Evolutionary conservation across 805 yeast genomes (phyloP).

Genomic region (Nakazawaea anatomiae): DNA sequence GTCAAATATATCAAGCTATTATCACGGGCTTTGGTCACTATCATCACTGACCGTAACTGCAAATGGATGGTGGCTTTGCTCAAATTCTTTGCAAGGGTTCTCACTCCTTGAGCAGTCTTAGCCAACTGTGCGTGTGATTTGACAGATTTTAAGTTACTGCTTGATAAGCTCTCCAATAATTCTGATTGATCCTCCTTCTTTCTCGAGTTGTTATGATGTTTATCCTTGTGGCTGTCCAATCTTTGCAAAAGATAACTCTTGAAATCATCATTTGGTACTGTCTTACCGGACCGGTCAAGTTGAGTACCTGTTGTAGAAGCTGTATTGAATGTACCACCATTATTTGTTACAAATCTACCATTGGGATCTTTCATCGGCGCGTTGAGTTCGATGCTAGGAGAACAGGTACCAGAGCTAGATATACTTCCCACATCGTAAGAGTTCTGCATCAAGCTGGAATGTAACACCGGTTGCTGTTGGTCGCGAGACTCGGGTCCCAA

Average conservation of each 20-base stretch:
- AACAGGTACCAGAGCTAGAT: slow-evolving; percentile 5
- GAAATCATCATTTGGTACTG: slow-evolving; percentile 4
- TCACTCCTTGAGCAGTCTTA: slow-evolving; percentile 75
- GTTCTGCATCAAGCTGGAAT: slow-evolving; percentile 7
- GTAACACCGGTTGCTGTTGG: slow-evolving; percentile 8
- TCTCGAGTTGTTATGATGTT: not conserved
- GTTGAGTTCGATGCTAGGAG: not conserved
- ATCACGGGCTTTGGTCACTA: slow-evolving; percentile 88
- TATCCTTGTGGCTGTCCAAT: not conserved
- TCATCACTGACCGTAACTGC: slow-evolving; percentile 64
- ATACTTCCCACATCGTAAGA: slow-evolving; percentile 2
- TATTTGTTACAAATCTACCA: too few relatives aligned
- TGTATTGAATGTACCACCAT: too few relatives aligned
- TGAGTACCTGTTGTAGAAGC: not conserved
- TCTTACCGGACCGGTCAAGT: not conserved
- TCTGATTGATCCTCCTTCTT: slow-evolving; percentile 7
- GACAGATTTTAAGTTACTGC: slow-evolving; percentile 45
- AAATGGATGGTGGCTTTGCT: slow-evolving; percentile 66
- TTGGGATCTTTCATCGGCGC: not conserved
- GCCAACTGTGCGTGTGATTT: slow-evolving; percentile 71
- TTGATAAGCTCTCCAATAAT: slow-evolving; percentile 15
- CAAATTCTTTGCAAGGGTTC: slow-evolving; percentile 67
- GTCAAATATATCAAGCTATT: slow-evolving; percentile 71
- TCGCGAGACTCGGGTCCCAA: not conserved
- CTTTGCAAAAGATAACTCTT: slow-evolving; percentile 1